Evolutionary conservation across 2,329 filamentous ascomycete genomes (phyloP).

Genomic region (Diplodia seriata): DNA sequence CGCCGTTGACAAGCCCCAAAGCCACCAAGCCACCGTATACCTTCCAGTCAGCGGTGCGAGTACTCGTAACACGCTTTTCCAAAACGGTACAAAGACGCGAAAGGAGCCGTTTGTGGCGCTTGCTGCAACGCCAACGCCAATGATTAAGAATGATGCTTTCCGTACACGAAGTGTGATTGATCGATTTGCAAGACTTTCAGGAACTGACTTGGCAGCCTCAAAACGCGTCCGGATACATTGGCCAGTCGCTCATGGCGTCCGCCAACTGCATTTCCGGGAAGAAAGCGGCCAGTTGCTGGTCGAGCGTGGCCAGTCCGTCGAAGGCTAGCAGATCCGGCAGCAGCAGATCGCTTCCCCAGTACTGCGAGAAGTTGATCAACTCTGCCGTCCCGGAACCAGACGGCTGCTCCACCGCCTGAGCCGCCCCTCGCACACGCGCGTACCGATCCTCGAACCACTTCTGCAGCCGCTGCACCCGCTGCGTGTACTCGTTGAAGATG

Average conservation of each 20-base stretch:
- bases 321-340: conserved; percentile 4
- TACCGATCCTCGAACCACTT: conserved; percentile 39
- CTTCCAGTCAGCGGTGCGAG: background rate
- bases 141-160: background rate
- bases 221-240: background rate
- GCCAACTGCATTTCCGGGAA: conserved; percentile 8
- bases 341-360: background rate
- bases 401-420: background rate
- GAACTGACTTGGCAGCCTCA: background rate
- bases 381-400: background rate
- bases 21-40: conserved; percentile 8
- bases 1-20: background rate
- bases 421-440: background rate
- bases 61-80: too few relatives aligned
- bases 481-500: conserved; percentile 41
- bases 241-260: background rate
- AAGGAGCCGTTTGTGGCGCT: background rate
- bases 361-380: background rate
- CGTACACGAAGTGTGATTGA: background rate
- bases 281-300: background rate
- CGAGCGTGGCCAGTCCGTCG: background rate
- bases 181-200: background rate
- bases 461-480: conserved; percentile 41
- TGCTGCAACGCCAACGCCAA: background rate
- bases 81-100: too few relatives aligned